Percentiles rank a stretch among this genome's conserved stretches.
Evolutionary conservation across 352 stramenopile genomes (phyloP).

Genomic region (Phytopythium delawarense): DNA sequence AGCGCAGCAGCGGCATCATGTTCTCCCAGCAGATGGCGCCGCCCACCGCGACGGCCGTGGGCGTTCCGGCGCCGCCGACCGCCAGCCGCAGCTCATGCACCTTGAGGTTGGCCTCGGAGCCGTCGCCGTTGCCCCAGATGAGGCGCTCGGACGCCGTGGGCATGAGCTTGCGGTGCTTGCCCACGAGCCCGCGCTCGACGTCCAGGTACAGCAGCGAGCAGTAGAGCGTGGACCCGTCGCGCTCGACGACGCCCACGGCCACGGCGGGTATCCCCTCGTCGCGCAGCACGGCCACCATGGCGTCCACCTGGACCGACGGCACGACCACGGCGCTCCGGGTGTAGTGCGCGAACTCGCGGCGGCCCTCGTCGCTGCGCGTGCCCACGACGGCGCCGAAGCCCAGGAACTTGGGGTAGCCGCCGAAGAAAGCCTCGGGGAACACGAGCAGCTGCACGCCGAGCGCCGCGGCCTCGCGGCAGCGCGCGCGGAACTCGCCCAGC

Average conservation of each 20-base stretch:
- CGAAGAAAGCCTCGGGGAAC: constrained; percentile 25
- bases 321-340: constrained; percentile 13
- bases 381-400: constrained; percentile 19
- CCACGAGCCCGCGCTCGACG: constrained; percentile 15
- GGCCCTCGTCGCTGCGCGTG: constrained; percentile 12
- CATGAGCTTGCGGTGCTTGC: constrained; percentile 25
- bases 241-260: constrained; percentile 17
- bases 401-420: constrained; percentile 21
- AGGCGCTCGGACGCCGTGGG: constrained; percentile 21
- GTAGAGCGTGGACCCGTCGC: constrained; percentile 18
- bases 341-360: constrained; percentile 18
- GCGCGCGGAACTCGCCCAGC: constrained; percentile 15
- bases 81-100: constrained; percentile 12
- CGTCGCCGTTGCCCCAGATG: constrained; percentile 21
- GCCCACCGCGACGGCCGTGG: constrained; percentile 9
- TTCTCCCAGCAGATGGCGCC: constrained; percentile 24
- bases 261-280: constrained; percentile 10
- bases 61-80: neutral
- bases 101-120: constrained; percentile 18
- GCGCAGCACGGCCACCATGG: constrained; percentile 13
- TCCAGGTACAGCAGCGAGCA: constrained; percentile 22
- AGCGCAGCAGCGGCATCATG: constrained; percentile 26
- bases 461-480: constrained; percentile 8
- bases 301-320: constrained; percentile 15
- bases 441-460: constrained; percentile 17